phyloP scores from a whole-genome alignment of 1,139 yeast genomes.

The Taphrina wiesneri region DNA sequence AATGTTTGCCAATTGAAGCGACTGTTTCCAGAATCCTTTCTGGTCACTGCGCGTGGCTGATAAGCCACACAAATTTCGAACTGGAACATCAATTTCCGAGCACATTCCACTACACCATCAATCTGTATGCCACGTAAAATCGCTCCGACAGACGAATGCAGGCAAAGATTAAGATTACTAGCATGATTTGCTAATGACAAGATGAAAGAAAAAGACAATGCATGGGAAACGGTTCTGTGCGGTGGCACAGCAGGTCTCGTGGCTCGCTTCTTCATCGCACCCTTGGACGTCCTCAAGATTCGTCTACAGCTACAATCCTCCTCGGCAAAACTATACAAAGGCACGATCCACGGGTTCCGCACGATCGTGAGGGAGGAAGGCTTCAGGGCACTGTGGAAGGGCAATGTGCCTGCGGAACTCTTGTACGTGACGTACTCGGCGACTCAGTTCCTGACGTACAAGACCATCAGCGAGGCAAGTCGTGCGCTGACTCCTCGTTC shows the following conservation, averaged over 20 bases:
- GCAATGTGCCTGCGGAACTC: constrained; percentile 86
- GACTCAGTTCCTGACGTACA: constrained; percentile 74
- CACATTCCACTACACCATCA: not conserved
- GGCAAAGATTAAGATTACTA: not conserved
- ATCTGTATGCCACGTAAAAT: not conserved
- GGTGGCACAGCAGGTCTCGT: constrained; percentile 36
- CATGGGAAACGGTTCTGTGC: constrained; percentile 28
- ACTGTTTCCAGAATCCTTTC: no score
- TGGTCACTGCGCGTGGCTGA: not conserved
- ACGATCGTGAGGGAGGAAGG: constrained; percentile 34
- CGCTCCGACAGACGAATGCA: not conserved
- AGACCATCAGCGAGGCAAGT: constrained; percentile 41
- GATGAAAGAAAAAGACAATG: constrained; percentile 20
- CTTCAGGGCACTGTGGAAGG: constrained; percentile 68
- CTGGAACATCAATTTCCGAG: not conserved
- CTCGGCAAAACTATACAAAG: constrained; percentile 6
- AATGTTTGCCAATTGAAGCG: no score
- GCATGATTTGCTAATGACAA: no score
- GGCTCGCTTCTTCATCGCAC: constrained; percentile 69
- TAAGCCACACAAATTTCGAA: not conserved
- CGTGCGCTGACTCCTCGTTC: constrained; percentile 42
- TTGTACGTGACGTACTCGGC: constrained; percentile 86
- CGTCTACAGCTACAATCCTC: constrained; percentile 64
- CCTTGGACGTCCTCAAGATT: constrained; percentile 84
- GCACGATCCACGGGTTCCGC: constrained; percentile 22